These are phyloP conservation scores for Diutina neorugosa DNA, from an alignment of 1,139 yeast species.

Conservation along the genomic window DNA sequence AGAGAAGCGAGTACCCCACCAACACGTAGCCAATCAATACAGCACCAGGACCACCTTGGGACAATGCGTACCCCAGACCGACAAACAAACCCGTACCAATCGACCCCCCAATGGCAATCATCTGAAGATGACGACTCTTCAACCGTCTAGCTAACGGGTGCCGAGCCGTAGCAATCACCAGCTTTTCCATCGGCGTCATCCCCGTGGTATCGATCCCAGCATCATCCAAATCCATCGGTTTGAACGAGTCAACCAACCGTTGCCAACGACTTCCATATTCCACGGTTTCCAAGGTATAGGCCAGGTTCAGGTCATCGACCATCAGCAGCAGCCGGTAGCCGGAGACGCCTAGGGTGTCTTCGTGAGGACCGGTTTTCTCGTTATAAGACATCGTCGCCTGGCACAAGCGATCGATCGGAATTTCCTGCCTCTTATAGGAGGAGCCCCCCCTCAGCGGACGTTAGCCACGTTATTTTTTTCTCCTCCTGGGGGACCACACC, in stretches of 20 bases:
- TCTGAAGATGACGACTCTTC: slow-evolving; percentile 5
- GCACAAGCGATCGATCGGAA: background rate
- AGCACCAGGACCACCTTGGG: slow-evolving; percentile 25
- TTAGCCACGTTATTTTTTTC: background rate
- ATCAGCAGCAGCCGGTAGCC: background rate
- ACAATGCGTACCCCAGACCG: slow-evolving; percentile 16
- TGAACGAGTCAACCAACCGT: slow-evolving; percentile 25
- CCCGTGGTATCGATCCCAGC: slow-evolving; percentile 22
- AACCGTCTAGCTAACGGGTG: slow-evolving; percentile 15
- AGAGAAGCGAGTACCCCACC: slow-evolving; percentile 32
- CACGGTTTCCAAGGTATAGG: background rate
- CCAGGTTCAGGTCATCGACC: background rate
- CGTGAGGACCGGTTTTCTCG: background rate
- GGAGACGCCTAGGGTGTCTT: background rate
- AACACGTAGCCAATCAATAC: slow-evolving; percentile 23
- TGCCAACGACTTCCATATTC: slow-evolving; percentile 7
- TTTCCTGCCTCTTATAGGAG: background rate
- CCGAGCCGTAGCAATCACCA: slow-evolving; percentile 25
- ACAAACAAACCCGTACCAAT: slow-evolving; percentile 8
- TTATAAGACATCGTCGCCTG: background rate
- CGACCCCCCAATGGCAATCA: slow-evolving; percentile 5
- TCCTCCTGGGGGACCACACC: background rate
- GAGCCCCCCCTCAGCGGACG: background rate
- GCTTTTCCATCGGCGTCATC: slow-evolving; percentile 21
- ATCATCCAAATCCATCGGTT: slow-evolving; percentile 24